Evolutionary conservation across 176 grass and related monocot species (phyloP).

Genomic region (Canna indica): DNA sequence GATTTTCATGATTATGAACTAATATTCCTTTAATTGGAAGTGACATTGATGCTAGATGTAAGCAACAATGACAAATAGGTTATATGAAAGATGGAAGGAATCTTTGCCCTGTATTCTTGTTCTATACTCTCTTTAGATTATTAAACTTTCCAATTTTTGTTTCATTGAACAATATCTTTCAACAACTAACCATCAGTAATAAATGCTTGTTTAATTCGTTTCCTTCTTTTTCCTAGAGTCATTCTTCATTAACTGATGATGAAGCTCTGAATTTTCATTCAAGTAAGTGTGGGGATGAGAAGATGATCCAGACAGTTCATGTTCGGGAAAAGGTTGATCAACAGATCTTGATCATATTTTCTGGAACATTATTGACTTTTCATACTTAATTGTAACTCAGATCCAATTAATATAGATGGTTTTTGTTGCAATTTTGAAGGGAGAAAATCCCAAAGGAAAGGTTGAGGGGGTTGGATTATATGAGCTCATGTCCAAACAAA

Average conservation of each 20-base stretch:
- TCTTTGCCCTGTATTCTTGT: neutral
- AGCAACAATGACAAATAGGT: neutral
- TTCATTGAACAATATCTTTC: neutral
- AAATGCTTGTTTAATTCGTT: slow-evolving; percentile 9
- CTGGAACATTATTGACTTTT: neutral
- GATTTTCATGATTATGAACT: neutral
- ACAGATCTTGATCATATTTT: neutral
- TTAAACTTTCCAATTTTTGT: neutral
- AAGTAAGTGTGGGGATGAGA: slow-evolving; percentile 35
- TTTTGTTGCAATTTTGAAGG: slow-evolving; percentile 29
- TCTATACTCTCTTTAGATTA: neutral
- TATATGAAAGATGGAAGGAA: neutral
- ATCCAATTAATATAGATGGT: neutral
- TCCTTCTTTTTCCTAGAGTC: slow-evolving; percentile 43
- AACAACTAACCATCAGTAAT: neutral
- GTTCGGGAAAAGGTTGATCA: slow-evolving; percentile 48
- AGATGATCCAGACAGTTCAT: slow-evolving; percentile 35
- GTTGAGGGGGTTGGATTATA: slow-evolving; percentile 40
- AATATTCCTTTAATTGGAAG: neutral
- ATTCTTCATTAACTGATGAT: slow-evolving; percentile 95
- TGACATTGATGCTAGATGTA: neutral
- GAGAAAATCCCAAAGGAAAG: slow-evolving; percentile 19
- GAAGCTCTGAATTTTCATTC: slow-evolving; percentile 46
- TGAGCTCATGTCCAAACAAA: slow-evolving; percentile 75
- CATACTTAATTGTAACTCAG: neutral